phyloP scores from a whole-genome alignment of 345 rosid species.

The Crucihimalaya himalaica region DNA sequence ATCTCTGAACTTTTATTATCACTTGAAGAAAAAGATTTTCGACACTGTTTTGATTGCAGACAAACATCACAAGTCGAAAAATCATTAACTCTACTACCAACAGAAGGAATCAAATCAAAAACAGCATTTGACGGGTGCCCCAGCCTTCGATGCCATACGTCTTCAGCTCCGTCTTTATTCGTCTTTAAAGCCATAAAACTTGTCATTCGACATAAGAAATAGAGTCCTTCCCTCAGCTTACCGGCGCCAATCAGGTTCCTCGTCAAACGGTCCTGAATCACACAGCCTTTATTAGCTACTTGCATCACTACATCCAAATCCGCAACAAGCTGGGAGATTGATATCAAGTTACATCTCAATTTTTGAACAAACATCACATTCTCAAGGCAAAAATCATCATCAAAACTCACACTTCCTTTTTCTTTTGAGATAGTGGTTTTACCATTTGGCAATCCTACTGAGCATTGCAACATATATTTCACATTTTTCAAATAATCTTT shows the following conservation, averaged over 20 bases:
- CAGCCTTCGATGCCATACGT: neutral
- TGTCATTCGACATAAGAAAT: neutral
- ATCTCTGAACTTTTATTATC: neutral
- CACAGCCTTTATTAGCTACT: constrained; percentile 7
- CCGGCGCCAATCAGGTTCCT: constrained; percentile 34
- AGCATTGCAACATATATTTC: neutral
- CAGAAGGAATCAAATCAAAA: neutral
- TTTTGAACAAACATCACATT: constrained; percentile 13
- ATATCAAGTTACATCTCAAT: neutral
- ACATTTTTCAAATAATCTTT: neutral
- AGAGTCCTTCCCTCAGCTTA: neutral
- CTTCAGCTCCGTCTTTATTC: neutral
- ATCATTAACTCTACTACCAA: neutral
- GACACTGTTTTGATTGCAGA: neutral
- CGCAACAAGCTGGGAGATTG: neutral
- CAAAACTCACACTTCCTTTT: neutral
- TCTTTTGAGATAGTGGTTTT: fast-evolving
- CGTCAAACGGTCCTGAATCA: constrained; percentile 29
- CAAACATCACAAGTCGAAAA: neutral
- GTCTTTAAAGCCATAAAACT: neutral
- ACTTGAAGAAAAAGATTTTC: neutral
- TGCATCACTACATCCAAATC: neutral
- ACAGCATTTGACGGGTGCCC: neutral
- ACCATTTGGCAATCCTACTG: neutral
- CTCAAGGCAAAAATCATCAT: neutral